A percentile compares a stretch with the other conserved stretches of the same genome.
Conservation (phyloP, 2,329 filamentous ascomycete genomes). For the Gnomoniopsis sp. region DNA sequence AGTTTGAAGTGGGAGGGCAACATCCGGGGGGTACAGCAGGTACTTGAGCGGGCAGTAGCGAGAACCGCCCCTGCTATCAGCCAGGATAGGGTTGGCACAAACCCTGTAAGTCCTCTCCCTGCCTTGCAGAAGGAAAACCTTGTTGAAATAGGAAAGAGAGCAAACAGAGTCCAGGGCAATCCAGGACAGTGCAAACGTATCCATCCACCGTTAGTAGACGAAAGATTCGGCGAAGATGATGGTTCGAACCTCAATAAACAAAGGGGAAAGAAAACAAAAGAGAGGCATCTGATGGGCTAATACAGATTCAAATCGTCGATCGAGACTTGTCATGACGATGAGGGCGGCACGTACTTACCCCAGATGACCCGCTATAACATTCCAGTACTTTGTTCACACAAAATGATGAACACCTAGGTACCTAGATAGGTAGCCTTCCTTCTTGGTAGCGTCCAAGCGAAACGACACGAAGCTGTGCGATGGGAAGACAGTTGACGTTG, state of each 20-base stretch:
- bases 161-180: too few relatives aligned
- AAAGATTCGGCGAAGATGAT: too few relatives aligned
- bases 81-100: slow-evolving; percentile 15
- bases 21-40: slow-evolving; percentile 7
- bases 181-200: too few relatives aligned
- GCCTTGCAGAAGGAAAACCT: slow-evolving; percentile 1
- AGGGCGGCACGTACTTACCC: not conserved
- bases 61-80: not conserved
- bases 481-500: too few relatives aligned
- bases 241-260: not conserved
- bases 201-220: too few relatives aligned
- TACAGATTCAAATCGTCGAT: not conserved
- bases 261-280: not conserved
- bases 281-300: not conserved
- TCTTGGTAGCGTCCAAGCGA: too few relatives aligned
- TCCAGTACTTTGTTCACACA: not conserved
- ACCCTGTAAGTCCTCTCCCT: not conserved
- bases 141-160: not conserved
- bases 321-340: not conserved
- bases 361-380: slow-evolving; percentile 1
- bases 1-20: slow-evolving; percentile 8
- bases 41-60: slow-evolving; percentile 9
- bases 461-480: too few relatives aligned
- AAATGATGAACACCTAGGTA: too few relatives aligned
- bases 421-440: not conserved